phyloP scores from a whole-genome alignment of 768 basidiomycete species.

The Rhizopogon vulgaris region DNA sequence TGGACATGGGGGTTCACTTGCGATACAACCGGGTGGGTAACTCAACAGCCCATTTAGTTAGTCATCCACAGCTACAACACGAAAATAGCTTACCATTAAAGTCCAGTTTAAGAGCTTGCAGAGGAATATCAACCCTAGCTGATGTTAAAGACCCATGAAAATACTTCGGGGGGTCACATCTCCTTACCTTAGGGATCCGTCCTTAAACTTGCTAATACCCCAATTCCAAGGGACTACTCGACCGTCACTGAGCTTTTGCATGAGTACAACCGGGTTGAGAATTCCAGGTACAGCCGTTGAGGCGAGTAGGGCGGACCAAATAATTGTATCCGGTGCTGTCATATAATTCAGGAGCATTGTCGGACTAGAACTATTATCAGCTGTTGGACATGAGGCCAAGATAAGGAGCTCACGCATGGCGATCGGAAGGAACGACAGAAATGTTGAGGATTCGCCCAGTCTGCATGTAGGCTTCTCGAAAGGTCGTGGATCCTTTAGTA shows the following conservation, averaged over 20 bases:
- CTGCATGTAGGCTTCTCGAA: constrained; percentile 87
- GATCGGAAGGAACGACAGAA: constrained; percentile 85
- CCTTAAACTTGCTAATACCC: constrained; percentile 83
- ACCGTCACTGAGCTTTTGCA: constrained; percentile 85
- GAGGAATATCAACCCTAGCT: constrained; percentile 85
- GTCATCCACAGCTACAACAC: background rate
- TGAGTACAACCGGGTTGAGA: constrained; percentile 88
- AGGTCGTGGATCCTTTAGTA: constrained; percentile 90
- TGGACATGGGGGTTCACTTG: constrained; percentile 93
- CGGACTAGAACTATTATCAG: constrained; percentile 45
- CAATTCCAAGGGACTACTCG: constrained; percentile 87
- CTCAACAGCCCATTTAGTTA: constrained; percentile 29
- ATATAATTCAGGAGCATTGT: constrained; percentile 95
- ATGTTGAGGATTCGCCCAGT: constrained; percentile 94
- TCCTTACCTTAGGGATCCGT: constrained; percentile 76
- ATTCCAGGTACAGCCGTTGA: constrained; percentile 96
- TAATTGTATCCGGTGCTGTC: constrained; percentile 88
- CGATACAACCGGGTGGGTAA: constrained; percentile 89
- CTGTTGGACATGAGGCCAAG: background rate
- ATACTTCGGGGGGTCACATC: background rate
- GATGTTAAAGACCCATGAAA: constrained; percentile 7
- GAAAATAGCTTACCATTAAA: constrained; percentile 60
- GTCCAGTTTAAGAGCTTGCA: constrained; percentile 82
- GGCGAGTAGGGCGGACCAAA: constrained; percentile 77
- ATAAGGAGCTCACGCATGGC: constrained; percentile 60